Conservation (phyloP, 2,329 filamentous ascomycete genomes). For the Cladosporium sp. region DNA sequence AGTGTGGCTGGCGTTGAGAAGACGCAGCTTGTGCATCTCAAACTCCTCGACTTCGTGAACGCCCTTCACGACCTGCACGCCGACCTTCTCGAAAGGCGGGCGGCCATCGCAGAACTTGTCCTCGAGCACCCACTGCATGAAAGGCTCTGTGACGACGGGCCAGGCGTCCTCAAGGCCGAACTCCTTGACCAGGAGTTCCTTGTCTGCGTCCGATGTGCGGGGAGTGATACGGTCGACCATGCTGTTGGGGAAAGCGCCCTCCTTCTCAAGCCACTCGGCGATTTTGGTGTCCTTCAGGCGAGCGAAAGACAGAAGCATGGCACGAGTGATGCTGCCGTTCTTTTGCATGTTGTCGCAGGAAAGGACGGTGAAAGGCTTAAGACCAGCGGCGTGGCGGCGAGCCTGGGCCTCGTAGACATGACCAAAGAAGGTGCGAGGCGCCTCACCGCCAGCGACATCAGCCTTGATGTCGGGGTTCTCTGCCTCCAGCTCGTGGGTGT, state of each 20-base stretch:
- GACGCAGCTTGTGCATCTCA: conserved; percentile 54
- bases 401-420: conserved; percentile 51
- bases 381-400: conserved; percentile 42
- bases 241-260: conserved; percentile 51
- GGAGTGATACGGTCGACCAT: conserved; percentile 56
- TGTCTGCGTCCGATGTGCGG: conserved; percentile 46
- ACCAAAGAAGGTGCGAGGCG: conserved; percentile 48
- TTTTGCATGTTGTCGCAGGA: conserved; percentile 58
- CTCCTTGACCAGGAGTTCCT: conserved; percentile 38
- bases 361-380: conserved; percentile 52
- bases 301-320: conserved; percentile 51
- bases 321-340: conserved; percentile 51
- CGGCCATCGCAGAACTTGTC: conserved; percentile 51
- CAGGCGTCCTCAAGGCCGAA: conserved; percentile 50
- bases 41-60: conserved; percentile 53
- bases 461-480: conserved; percentile 49
- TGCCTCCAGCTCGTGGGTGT: conserved; percentile 50
- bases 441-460: conserved; percentile 44
- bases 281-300: conserved; percentile 44
- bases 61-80: conserved; percentile 49
- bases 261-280: conserved; percentile 46
- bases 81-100: conserved; percentile 50
- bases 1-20: conserved; percentile 52
- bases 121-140: conserved; percentile 55
- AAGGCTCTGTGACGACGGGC: conserved; percentile 54